Evolutionary conservation across 208 protist species (phyloP).

Genomic region (Naegleria fowleri): DNA sequence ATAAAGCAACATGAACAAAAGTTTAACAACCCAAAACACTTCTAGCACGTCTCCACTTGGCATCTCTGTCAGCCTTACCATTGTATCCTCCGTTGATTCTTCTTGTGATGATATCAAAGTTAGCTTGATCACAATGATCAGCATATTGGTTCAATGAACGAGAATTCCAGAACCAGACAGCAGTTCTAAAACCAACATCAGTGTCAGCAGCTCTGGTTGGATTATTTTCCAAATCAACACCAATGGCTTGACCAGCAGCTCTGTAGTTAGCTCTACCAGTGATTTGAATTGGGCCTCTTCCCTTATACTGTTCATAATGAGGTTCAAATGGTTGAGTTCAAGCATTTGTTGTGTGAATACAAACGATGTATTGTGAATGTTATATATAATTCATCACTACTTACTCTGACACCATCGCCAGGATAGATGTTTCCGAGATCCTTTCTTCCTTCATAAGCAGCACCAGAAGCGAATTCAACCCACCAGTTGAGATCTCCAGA

Average conservation of each 20-base stretch:
- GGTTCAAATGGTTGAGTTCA: no score
- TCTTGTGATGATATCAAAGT: slow-evolving; percentile 28
- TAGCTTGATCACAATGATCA: slow-evolving; percentile 8
- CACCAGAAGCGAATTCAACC: slow-evolving; percentile 38
- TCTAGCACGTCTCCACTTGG: background rate
- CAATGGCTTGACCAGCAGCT: slow-evolving; percentile 20
- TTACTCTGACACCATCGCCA: slow-evolving; percentile 29
- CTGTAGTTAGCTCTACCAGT: slow-evolving; percentile 36
- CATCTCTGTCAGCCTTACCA: slow-evolving; percentile 35
- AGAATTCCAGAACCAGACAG: slow-evolving; percentile 34
- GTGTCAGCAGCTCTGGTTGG: slow-evolving; percentile 10
- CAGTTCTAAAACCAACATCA: slow-evolving; percentile 26
- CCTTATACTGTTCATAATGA: slow-evolving; percentile 32
- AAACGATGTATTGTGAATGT: no score
- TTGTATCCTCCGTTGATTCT: slow-evolving; percentile 39
- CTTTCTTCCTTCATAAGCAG: slow-evolving; percentile 38
- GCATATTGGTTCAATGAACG: slow-evolving; percentile 28
- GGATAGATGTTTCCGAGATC: slow-evolving; percentile 37
- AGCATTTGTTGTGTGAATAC: no score
- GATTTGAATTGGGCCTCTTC: slow-evolving; percentile 34
- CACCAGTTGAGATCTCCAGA: slow-evolving; percentile 27
- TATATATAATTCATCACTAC: no score
- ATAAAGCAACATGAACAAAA: no score
- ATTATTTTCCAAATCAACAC: slow-evolving; percentile 26
- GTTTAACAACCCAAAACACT: background rate